Evolutionary conservation across 1,284 basidiomycete genomes (phyloP).

Genomic region (Microbotryum lychnidis-dioicae): DNA sequence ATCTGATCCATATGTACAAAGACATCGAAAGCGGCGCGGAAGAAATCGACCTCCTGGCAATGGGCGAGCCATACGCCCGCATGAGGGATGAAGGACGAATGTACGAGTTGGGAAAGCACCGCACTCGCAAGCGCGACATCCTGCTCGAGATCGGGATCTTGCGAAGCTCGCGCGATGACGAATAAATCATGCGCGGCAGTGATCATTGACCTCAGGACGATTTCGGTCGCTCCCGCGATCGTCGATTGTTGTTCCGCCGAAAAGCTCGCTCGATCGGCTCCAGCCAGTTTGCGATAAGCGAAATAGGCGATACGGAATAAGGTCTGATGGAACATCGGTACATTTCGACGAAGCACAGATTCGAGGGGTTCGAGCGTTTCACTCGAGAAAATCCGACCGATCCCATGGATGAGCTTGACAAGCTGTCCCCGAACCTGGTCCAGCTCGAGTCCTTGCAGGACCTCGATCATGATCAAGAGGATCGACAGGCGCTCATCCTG

Average conservation of each 20-base stretch:
- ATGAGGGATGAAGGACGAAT: slow-evolving; percentile 52
- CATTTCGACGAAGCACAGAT: slow-evolving; percentile 60
- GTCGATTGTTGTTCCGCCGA: slow-evolving; percentile 55
- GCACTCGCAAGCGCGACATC: slow-evolving; percentile 72
- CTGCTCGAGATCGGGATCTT: slow-evolving; percentile 58
- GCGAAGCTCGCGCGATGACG: slow-evolving; percentile 52
- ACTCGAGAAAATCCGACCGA: slow-evolving; percentile 62
- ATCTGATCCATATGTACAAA: slow-evolving; percentile 21
- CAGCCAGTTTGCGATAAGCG: slow-evolving; percentile 54
- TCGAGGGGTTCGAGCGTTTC: slow-evolving; percentile 63
- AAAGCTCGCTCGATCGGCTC: slow-evolving; percentile 36
- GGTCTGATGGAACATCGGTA: slow-evolving; percentile 66
- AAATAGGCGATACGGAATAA: slow-evolving; percentile 74
- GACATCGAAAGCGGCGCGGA: slow-evolving; percentile 66
- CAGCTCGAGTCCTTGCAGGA: slow-evolving; percentile 34
- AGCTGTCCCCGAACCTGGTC: slow-evolving; percentile 46
- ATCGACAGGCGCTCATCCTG: slow-evolving; percentile 68
- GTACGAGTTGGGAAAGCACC: slow-evolving; percentile 70
- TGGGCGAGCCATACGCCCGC: slow-evolving; percentile 69
- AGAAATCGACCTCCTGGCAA: slow-evolving; percentile 72
- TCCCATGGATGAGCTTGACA: slow-evolving; percentile 53
- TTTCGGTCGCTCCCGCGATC: slow-evolving; percentile 55
- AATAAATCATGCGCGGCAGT: slow-evolving; percentile 63
- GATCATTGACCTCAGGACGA: slow-evolving; percentile 56
- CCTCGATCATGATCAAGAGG: slow-evolving; percentile 65